Percentiles rank a stretch among this genome's conserved stretches.
Evolutionary conservation across 768 basidiomycete genomes (phyloP).

Genomic region (Tylopilus plumbeoviolaceoides): DNA sequence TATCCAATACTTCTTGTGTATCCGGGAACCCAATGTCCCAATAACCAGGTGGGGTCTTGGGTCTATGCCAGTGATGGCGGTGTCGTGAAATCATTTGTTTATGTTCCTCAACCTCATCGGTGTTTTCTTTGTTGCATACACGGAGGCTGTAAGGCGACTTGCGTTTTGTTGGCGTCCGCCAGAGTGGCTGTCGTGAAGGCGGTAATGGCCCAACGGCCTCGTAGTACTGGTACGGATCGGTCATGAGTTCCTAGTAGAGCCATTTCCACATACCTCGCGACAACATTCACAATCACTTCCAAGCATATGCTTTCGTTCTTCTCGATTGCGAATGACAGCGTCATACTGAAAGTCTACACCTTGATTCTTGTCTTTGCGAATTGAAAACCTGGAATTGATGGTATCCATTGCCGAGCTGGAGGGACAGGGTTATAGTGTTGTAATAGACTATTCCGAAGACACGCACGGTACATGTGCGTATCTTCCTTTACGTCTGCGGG

Average conservation of each 20-base stretch:
- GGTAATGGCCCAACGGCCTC: conserved; percentile 72
- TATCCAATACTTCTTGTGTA: conserved; percentile 74
- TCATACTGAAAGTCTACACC: conserved; percentile 70
- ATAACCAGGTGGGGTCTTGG: conserved; percentile 79
- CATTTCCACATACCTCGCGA: conserved; percentile 49
- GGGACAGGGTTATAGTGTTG: background rate
- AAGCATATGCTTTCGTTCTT: conserved; percentile 60
- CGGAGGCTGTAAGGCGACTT: conserved; percentile 7
- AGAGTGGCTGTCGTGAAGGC: conserved; percentile 63
- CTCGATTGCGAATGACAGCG: conserved; percentile 67
- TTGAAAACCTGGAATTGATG: conserved; percentile 63
- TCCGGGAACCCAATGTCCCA: conserved; percentile 90
- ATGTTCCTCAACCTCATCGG: conserved; percentile 44
- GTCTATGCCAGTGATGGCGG: conserved; percentile 63
- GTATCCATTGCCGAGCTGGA: conserved; percentile 34
- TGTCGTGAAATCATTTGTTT: conserved; percentile 70
- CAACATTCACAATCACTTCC: conserved; percentile 84
- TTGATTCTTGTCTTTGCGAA: conserved; percentile 61
- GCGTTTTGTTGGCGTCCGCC: conserved; percentile 59
- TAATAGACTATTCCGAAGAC: background rate
- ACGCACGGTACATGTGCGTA: conserved; percentile 45
- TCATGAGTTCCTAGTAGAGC: too few species aligned
- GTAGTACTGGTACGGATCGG: conserved; percentile 57
- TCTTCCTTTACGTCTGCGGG: conserved; percentile 55
- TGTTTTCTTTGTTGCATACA: conserved; percentile 26